phyloP scores from a whole-genome alignment of 169 alveolate genomes.

The Nephromyces sp. region DNA sequence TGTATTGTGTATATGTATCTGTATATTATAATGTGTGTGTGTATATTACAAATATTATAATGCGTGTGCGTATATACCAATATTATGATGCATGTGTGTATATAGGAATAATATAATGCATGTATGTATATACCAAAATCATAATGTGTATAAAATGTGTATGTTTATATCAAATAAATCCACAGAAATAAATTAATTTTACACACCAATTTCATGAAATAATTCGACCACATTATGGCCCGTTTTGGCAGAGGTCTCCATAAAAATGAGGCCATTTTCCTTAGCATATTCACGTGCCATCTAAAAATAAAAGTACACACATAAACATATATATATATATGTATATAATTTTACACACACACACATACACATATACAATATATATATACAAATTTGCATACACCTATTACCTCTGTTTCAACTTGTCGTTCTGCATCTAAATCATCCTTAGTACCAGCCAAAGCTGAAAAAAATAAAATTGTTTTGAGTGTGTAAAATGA shows the following conservation, averaged over 20 bases:
- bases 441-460: constrained; percentile 73
- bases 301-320: constrained; percentile 1
- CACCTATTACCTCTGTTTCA: constrained; percentile 27
- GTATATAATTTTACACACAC: neutral
- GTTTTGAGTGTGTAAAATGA: neutral
- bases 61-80: no score
- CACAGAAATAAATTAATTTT: neutral
- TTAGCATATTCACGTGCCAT: constrained; percentile 64
- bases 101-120: no score
- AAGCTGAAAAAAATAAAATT: constrained; percentile 31
- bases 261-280: constrained; percentile 55
- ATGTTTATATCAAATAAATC: no score
- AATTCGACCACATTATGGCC: constrained; percentile 67
- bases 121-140: no score
- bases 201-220: constrained; percentile 51
- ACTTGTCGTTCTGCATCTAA: constrained; percentile 56
- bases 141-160: no score
- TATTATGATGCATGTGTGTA: no score
- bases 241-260: constrained; percentile 76
- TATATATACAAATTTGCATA: neutral
- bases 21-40: no score
- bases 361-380: neutral
- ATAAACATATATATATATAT: neutral
- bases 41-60: no score
- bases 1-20: no score